Evolutionary conservation across 2,329 filamentous ascomycete genomes (phyloP).

Genomic region (Allantophomopsis lycopodina): DNA sequence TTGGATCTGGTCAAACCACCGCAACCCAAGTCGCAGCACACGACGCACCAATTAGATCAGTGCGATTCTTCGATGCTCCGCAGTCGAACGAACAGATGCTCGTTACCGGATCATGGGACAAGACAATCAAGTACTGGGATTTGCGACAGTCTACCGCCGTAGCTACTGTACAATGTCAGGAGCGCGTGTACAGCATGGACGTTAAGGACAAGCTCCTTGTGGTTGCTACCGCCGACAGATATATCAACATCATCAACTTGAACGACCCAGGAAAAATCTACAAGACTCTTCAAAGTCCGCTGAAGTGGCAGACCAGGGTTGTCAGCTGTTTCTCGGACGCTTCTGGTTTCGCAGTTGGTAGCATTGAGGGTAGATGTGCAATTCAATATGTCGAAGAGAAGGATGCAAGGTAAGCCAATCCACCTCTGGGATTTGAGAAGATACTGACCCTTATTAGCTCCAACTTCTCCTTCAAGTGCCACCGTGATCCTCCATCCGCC

Average conservation of each 20-base stretch:
- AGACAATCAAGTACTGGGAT: constrained; percentile 85
- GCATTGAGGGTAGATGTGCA: constrained; percentile 91
- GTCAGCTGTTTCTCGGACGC: constrained; percentile 92
- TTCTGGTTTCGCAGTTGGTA: constrained; percentile 85
- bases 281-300: constrained; percentile 88
- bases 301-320: constrained; percentile 96
- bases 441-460: constrained; percentile 31
- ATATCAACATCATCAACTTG: constrained; percentile 91
- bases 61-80: constrained; percentile 62
- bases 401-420: constrained; percentile 48
- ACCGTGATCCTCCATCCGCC: constrained; percentile 65
- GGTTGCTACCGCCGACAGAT: constrained; percentile 83
- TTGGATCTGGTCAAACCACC: constrained; percentile 48
- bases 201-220: constrained; percentile 80
- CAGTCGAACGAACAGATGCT: constrained; percentile 58
- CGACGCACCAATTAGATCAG: constrained; percentile 67
- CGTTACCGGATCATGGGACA: constrained; percentile 87
- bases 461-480: constrained; percentile 99
- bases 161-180: constrained; percentile 53
- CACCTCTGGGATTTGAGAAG: constrained; percentile 2
- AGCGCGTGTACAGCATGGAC: constrained; percentile 85
- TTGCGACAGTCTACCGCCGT: constrained; percentile 52
- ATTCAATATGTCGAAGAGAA: constrained; percentile 99
- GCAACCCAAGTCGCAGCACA: constrained; percentile 66
- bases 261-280: constrained; percentile 81